Conservation (phyloP, 768 basidiomycete species). For the Termitomyces sp. region DNA sequence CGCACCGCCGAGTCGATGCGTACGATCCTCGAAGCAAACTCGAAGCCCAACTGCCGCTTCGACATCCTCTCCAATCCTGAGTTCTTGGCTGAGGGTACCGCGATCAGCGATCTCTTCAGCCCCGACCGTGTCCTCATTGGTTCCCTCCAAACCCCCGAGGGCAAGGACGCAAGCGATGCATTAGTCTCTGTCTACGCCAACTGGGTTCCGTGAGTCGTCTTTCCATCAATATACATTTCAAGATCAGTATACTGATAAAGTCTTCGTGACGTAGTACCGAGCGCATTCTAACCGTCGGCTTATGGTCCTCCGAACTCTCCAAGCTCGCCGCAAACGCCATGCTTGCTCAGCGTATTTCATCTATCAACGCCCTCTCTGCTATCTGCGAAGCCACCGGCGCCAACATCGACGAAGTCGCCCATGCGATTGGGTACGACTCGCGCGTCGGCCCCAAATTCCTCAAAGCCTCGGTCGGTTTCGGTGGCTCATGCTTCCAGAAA, state of each 20-base stretch:
- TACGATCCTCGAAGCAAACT: constrained; percentile 98
- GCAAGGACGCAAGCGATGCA: constrained; percentile 73
- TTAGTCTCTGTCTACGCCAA: constrained; percentile 85
- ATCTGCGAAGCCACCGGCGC: constrained; percentile 99
- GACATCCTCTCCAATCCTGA: constrained; percentile 99
- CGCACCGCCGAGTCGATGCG: constrained; percentile 99
- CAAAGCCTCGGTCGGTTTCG: constrained; percentile 93
- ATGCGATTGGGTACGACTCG: constrained; percentile 90
- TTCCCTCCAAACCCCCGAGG: constrained; percentile 86
- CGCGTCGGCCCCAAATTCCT: constrained; percentile 96
- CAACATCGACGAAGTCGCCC: constrained; percentile 95
- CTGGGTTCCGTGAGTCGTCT: constrained; percentile 84
- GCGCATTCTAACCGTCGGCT: constrained; percentile 87
- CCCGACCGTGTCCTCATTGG: constrained; percentile 98
- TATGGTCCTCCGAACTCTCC: constrained; percentile 98
- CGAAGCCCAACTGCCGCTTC: constrained; percentile 84
- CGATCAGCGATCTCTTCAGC: constrained; percentile 80
- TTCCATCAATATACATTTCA: neutral
- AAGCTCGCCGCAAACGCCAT: constrained; percentile 99
- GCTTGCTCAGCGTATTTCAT: constrained; percentile 99
- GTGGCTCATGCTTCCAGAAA: constrained; percentile 99
- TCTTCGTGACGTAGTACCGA: constrained; percentile 43
- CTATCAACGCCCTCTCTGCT: constrained; percentile 95
- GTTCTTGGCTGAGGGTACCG: constrained; percentile 98
- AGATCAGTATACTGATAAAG: neutral